Percentiles rank a stretch among this genome's conserved stretches.
phyloP scores from a whole-genome alignment of 2,329 filamentous ascomycete species.

The Penicillium concentricum region DNA sequence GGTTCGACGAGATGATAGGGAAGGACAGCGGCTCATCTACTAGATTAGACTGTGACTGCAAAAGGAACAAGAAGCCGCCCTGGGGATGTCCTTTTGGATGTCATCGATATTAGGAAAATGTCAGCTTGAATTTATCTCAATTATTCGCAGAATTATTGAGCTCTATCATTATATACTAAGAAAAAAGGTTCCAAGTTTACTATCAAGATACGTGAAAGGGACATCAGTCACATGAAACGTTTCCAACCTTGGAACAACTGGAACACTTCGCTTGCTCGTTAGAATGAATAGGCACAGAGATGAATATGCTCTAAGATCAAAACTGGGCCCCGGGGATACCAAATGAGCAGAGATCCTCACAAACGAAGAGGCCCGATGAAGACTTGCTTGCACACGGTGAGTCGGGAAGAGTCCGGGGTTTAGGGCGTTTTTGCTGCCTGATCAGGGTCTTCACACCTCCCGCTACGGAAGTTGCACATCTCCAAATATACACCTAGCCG shows the following conservation, averaged over 20 bases:
- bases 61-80: neutral
- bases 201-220: constrained; percentile 2
- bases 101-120: constrained; percentile 2
- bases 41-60: constrained; percentile 6
- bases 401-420: neutral
- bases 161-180: neutral
- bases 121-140: neutral
- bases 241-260: neutral
- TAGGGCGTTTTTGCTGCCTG: neutral
- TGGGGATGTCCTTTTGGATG: constrained; percentile 8
- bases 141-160: neutral
- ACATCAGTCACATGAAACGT: neutral
- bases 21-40: constrained; percentile 6
- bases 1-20: constrained; percentile 11
- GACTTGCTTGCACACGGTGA: neutral
- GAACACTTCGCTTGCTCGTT: neutral
- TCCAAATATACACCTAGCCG: neutral
- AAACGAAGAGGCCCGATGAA: neutral
- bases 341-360: neutral
- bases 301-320: neutral
- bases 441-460: constrained; percentile 1
- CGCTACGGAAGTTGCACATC: constrained; percentile 1
- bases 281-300: neutral
- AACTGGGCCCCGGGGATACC: neutral
- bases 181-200: neutral